Conservation (phyloP, 768 basidiomycete species). For the Gautieria morchelliformis region DNA sequence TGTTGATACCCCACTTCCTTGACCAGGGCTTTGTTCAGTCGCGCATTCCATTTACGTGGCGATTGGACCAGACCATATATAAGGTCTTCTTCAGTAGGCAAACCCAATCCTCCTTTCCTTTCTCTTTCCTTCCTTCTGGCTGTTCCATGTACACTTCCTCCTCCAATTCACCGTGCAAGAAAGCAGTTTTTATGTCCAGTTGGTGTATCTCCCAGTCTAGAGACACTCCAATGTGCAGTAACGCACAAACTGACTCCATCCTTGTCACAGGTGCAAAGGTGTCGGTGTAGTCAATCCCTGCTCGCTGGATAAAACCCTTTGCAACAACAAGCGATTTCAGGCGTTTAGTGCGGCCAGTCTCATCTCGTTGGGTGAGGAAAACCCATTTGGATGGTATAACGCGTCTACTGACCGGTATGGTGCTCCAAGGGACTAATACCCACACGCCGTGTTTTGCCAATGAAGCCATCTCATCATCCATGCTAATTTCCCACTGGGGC, state of each 20-base stretch:
- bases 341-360: conserved; percentile 15
- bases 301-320: conserved; percentile 32
- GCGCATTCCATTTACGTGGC: conserved; percentile 26
- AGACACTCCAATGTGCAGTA: too few species aligned
- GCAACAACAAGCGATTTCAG: conserved; percentile 33
- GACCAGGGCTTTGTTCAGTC: conserved; percentile 19
- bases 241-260: conserved; percentile 20
- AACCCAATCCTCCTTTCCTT: conserved; percentile 9
- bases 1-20: conserved; percentile 21
- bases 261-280: conserved; percentile 12
- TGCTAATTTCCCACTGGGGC: conserved; percentile 15
- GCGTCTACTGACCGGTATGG: too few species aligned
- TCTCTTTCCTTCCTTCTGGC: conserved; percentile 19
- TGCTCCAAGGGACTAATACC: too few species aligned
- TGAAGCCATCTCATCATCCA: conserved; percentile 15
- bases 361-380: conserved; percentile 20
- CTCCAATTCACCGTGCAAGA: conserved; percentile 20
- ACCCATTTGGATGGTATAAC: conserved; percentile 19
- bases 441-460: conserved; percentile 8
- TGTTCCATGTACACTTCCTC: conserved; percentile 29
- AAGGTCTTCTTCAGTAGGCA: conserved; percentile 18
- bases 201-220: too few species aligned
- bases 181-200: too few species aligned
- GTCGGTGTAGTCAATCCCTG: conserved; percentile 23
- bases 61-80: conserved; percentile 31